A percentile compares a stretch with the other conserved stretches of the same genome.
Conservation (phyloP, 768 basidiomycete species). For the Lactarius hatsudake region DNA sequence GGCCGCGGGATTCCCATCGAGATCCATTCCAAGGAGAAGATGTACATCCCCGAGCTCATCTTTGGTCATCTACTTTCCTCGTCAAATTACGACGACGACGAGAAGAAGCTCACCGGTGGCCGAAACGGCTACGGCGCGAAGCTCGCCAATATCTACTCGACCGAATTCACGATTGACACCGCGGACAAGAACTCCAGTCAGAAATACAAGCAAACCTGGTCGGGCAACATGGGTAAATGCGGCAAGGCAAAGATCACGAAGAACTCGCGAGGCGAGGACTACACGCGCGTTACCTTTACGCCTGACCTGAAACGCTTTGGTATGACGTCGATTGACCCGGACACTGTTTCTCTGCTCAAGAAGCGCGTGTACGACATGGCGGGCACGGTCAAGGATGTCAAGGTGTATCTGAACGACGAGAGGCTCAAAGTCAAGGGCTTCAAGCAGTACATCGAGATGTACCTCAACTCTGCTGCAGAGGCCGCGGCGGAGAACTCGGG, state of each 20-base stretch:
- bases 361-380: slow-evolving; percentile 97
- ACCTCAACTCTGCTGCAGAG: slow-evolving; percentile 72
- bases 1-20: slow-evolving; percentile 96
- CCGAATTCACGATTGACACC: slow-evolving; percentile 93
- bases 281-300: slow-evolving; percentile 87
- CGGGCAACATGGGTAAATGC: slow-evolving; percentile 87
- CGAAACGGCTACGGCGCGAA: slow-evolving; percentile 99
- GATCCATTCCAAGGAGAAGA: slow-evolving; percentile 87
- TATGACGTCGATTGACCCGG: slow-evolving; percentile 87
- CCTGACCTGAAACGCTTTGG: slow-evolving; percentile 92
- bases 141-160: slow-evolving; percentile 96
- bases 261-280: slow-evolving; percentile 84
- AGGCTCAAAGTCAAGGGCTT: slow-evolving; percentile 91
- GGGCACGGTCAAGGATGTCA: slow-evolving; percentile 90
- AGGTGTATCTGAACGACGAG: slow-evolving; percentile 92
- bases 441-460: slow-evolving; percentile 96
- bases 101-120: slow-evolving; percentile 98
- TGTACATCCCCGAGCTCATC: slow-evolving; percentile 95
- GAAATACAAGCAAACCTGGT: slow-evolving; percentile 96
- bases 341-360: slow-evolving; percentile 82
- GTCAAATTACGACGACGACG: slow-evolving; percentile 97
- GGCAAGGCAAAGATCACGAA: slow-evolving; percentile 92
- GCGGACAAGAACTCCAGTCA: slow-evolving; percentile 81
- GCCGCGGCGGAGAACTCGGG: slow-evolving; percentile 67
- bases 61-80: slow-evolving; percentile 93